Evolutionary conservation across 257 asterid genomes (phyloP).

Genomic region (Henckelia pumila): DNA sequence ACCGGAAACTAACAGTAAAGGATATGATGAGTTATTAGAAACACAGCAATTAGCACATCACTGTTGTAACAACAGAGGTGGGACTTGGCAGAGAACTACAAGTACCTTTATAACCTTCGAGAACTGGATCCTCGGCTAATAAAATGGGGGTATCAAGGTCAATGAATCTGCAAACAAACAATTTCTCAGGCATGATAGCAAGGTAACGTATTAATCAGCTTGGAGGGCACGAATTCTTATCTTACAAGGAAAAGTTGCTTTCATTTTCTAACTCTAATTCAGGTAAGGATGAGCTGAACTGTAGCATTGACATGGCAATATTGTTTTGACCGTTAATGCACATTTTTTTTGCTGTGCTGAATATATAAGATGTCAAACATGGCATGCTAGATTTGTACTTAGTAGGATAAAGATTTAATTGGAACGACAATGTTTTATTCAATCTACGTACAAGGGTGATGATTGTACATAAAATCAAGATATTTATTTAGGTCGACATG

Average conservation of each 20-base stretch:
- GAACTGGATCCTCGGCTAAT: slow-evolving; percentile 89
- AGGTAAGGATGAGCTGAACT: background rate
- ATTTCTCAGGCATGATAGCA: slow-evolving; percentile 11
- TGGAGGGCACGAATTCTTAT: background rate
- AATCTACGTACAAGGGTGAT: no score
- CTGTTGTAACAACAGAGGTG: background rate
- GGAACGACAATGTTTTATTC: no score
- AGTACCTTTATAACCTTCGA: slow-evolving; percentile 82
- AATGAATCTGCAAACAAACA: slow-evolving; percentile 50
- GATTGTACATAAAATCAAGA: no score
- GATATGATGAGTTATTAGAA: slow-evolving; percentile 17
- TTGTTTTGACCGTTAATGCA: no score
- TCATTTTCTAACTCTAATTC: background rate
- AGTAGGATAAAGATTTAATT: no score
- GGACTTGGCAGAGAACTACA: slow-evolving; percentile 16
- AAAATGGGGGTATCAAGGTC: slow-evolving; percentile 88
- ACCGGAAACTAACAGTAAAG: slow-evolving; percentile 55
- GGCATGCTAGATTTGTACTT: no score
- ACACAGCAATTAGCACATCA: no score
- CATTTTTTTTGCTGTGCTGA: background rate
- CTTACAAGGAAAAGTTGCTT: background rate
- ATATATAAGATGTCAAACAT: background rate
- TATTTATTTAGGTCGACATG: background rate
- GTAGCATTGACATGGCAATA: no score
- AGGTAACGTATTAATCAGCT: background rate